These are phyloP conservation scores for Epichloe elymi DNA, from an alignment of 2,329 filamentous ascomycete species.

Conservation along the genomic window DNA sequence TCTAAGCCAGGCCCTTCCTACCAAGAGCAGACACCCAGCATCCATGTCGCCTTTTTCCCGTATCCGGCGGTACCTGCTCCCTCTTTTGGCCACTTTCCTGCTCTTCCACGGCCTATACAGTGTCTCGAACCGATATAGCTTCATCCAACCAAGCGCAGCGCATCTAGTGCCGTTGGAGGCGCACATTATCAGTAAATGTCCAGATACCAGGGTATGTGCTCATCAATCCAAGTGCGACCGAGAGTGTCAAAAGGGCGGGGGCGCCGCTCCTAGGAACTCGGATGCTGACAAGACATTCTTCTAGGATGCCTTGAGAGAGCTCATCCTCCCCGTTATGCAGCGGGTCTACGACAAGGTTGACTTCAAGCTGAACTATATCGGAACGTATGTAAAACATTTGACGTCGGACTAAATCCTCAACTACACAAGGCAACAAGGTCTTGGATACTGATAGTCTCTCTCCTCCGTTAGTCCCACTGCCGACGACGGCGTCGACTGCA, in stretches of 20 bases:
- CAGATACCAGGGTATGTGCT: conserved; percentile 55
- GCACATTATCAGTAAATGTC: conserved; percentile 96
- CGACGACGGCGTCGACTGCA: conserved; percentile 77
- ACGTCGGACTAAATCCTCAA: not conserved
- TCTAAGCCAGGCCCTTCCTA: not conserved
- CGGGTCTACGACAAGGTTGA: conserved; percentile 70
- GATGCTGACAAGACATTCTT: not conserved
- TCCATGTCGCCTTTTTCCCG: conserved; percentile 2
- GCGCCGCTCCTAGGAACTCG: not conserved
- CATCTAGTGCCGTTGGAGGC: conserved; percentile 66
- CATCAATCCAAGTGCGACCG: not conserved
- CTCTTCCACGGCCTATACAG: not conserved
- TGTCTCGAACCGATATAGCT: not conserved
- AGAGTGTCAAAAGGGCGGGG: not conserved
- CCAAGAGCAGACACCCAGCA: not conserved
- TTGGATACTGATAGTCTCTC: too few species aligned
- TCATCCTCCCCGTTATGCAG: conserved; percentile 82
- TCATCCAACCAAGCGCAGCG: not conserved
- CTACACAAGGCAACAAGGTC: too few species aligned
- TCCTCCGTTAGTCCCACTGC: conserved; percentile 42
- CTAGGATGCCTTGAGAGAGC: conserved; percentile 60
- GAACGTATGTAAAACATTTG: conserved; percentile 40
- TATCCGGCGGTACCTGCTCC: conserved; percentile 4
- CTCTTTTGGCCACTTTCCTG: not conserved
- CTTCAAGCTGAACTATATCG: conserved; percentile 85